Evolutionary conservation across 2,329 filamentous ascomycete species (phyloP), one percentile per base, ranked within the genome.

Genomic region (Aspergillus eucalypticola): DNA sequence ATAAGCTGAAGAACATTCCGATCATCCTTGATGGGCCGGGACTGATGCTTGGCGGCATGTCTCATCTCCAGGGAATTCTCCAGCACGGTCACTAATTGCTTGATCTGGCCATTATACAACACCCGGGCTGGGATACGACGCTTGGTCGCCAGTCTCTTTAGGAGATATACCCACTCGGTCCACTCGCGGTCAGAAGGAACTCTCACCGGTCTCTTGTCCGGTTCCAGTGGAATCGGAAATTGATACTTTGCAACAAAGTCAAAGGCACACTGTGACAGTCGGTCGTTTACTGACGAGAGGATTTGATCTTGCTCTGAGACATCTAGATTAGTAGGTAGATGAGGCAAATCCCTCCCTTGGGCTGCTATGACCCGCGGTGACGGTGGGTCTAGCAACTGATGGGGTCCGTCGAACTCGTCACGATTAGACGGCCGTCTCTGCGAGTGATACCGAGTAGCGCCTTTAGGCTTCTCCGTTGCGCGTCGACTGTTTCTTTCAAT

Each of bases 161-260:
- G 82, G 60, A 96, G 84, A 75, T 93, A 92, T 58, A 94, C 91
- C 91, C 91, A 96, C 78, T 96, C 91, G 49, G 90, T 94, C 91
- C 91, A 96, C 75, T 95, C 91, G 63, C 90, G 84, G 76, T 93
- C 90, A 70, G 88, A 87, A 32, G 90, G 87, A 49, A 87, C 81
- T 73, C 90, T 87, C 56, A 93, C 84, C 59, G 89, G 88, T 67
- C 90, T 85, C 85, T 92, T 92, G 74, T 94, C 90, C 75, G 90
- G 86, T 59, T 91, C 90, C 69, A 95, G 78, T 10, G 91, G 91
- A 67, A 96, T 92, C 11, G 91, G 91, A 73, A 96, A 96, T 76
- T 94, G 91, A 75, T 95, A 95, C 77, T 92, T 92, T 69, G 91
- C 91, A 69, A 96, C 88, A 76, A 96, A 96, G 78, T 96, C 90